These are phyloP conservation scores for Coelastrella sp. DNA, from an alignment of 139 green algal species.

Conservation along the genomic window DNA sequence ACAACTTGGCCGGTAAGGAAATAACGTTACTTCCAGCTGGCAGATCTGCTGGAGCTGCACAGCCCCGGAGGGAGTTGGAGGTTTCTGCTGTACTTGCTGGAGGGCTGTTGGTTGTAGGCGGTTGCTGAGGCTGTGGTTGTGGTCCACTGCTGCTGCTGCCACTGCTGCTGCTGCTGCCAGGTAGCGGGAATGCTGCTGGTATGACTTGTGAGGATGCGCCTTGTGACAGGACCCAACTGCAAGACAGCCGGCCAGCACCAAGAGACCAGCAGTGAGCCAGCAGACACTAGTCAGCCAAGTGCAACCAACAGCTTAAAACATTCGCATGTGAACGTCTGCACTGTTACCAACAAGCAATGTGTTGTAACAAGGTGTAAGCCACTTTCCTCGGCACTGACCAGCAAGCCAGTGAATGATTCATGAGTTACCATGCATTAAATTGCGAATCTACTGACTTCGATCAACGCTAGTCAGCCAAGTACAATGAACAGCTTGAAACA, in stretches of 20 bases:
- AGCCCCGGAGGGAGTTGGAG: slow-evolving; percentile 55
- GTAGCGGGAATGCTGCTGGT: background rate
- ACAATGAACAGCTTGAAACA: too few species aligned
- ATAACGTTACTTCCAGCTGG: slow-evolving; percentile 58
- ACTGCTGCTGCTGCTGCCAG: slow-evolving; percentile 11
- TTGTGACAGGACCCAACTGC: slow-evolving; percentile 8
- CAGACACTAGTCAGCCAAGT: too few species aligned
- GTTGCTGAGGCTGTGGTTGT: background rate
- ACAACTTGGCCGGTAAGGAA: slow-evolving; percentile 53
- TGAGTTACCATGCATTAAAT: too few species aligned
- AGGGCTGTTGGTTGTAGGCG: background rate
- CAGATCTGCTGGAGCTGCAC: slow-evolving; percentile 54
- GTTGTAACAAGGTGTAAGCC: too few species aligned
- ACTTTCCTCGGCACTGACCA: too few species aligned
- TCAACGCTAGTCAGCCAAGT: too few species aligned
- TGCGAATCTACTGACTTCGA: too few species aligned
- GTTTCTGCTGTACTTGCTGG: background rate
- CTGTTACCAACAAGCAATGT: too few species aligned
- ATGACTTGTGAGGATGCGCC: background rate
- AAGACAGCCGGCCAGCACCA: background rate
- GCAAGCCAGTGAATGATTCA: too few species aligned
- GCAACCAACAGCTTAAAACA: too few species aligned
- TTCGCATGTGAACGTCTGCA: too few species aligned
- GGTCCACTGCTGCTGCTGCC: background rate
- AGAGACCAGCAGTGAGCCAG: too few species aligned